Conservation (phyloP, 208 protist genomes). For the Lotmaria passim region DNA sequence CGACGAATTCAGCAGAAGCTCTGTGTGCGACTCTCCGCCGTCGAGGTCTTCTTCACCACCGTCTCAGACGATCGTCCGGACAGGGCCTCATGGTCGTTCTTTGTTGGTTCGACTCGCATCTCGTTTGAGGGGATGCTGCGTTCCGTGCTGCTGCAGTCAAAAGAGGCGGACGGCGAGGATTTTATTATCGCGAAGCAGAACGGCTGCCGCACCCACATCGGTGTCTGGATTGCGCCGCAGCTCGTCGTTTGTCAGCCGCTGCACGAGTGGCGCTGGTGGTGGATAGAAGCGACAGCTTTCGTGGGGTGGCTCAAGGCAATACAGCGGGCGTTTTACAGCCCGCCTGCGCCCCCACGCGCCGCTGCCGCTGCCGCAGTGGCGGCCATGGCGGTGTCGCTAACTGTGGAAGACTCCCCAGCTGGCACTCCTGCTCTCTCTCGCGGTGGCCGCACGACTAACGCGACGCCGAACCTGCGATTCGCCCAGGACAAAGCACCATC, state of each 20-base stretch:
- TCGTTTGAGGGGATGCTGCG: slow-evolving; percentile 55
- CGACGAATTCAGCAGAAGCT: slow-evolving; percentile 19
- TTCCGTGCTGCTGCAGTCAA: slow-evolving; percentile 59
- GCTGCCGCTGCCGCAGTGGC: neutral
- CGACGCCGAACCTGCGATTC: neutral
- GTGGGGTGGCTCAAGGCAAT: slow-evolving; percentile 6
- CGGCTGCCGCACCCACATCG: slow-evolving; percentile 46
- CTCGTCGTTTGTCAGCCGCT: slow-evolving; percentile 52
- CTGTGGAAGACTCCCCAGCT: neutral
- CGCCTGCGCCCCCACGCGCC: neutral
- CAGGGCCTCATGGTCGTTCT: slow-evolving; percentile 44
- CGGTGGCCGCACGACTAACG: neutral
- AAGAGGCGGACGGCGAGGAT: slow-evolving; percentile 27
- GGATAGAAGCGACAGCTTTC: slow-evolving; percentile 32
- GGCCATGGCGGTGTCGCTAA: no score
- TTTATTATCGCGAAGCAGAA: slow-evolving; percentile 70
- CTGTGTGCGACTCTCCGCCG: slow-evolving; percentile 1
- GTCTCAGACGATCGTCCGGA: slow-evolving; percentile 29
- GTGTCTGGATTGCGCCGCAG: slow-evolving; percentile 43
- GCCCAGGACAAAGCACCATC: neutral
- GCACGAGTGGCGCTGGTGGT: slow-evolving; percentile 79
- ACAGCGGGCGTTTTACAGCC: slow-evolving; percentile 15
- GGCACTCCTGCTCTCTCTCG: neutral
- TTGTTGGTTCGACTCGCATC: slow-evolving; percentile 40
- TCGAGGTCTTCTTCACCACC: slow-evolving; percentile 33